Evolutionary conservation across 305 asterid species (phyloP).

Genomic region (Fraxinus sp.): DNA sequence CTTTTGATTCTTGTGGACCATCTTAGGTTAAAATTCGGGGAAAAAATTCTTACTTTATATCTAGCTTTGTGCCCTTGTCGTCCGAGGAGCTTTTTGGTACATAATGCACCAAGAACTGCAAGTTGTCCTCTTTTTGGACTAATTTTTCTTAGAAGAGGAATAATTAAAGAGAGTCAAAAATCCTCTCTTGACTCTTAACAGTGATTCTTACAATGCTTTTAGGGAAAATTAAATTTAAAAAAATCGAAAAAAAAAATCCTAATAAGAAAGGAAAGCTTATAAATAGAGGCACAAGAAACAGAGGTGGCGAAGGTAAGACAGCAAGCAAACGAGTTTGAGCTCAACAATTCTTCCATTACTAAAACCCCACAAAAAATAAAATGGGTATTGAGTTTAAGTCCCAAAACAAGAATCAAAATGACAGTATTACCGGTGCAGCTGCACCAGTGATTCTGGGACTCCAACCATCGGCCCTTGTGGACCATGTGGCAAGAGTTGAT

Average conservation of each 20-base stretch:
- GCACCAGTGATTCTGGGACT: conserved; percentile 75
- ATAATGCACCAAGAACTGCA: background rate
- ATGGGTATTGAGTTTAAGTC: conserved; percentile 70
- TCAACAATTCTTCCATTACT: background rate
- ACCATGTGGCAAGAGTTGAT: conserved; percentile 86
- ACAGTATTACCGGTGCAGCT: conserved; percentile 18
- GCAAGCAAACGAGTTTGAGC: conserved; percentile 7
- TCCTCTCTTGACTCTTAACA: background rate
- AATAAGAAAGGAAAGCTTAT: background rate
- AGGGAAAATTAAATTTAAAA: too few species aligned
- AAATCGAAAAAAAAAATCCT: background rate
- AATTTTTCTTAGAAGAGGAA: too few species aligned
- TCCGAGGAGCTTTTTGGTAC: background rate
- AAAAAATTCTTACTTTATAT: background rate
- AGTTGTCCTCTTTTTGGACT: background rate
- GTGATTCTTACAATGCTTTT: background rate
- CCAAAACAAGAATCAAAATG: conserved; percentile 24
- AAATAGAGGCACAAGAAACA: conserved; percentile 26
- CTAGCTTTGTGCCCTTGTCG: background rate
- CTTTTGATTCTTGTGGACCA: background rate
- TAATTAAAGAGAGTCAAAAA: background rate
- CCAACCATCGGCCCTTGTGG: conserved; percentile 88
- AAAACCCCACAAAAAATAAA: background rate
- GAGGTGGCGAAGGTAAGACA: conserved; percentile 17
- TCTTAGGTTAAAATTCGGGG: background rate